Base-by-base conservation (phyloP, 1,139 yeast species). In the Saccharomyces uvarum region DNA sequence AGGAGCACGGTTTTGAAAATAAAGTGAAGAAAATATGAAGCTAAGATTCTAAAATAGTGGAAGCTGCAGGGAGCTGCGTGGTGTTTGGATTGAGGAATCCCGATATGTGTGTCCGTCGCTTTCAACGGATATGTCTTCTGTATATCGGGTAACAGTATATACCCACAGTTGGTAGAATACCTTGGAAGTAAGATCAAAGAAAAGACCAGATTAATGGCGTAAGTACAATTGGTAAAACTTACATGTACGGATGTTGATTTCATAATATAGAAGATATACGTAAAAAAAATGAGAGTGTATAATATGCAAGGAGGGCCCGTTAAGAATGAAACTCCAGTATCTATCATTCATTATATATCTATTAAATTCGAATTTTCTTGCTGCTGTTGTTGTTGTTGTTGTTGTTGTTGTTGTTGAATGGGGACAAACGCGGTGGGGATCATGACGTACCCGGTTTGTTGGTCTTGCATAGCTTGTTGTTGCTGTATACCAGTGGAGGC, bases 401-500 rank as follows among this genome's bases (percentile, higher is more conserved):
- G 57, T 32, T 55, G 57, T 29, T 41, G 49, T 32, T 48, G 57
- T 46, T 48, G 53, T 24, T 53, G 16, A 11, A 38, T 38, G 13
- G 44, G 44, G 6, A 38, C 24, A 19, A 38, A 38, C 44, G 44
- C 26, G 19, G 44, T 38, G 26, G 44, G 44, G 13, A 38, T 24
- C 26, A 38, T 38, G 24, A 38, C 44, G 14, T 38, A 38, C 24
- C 44, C 44, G 8, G 44, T 38, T 4, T 38, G 44, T 26, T 56
- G 51, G 11, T 54, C 58, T 46, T 52, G 50, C 14, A 47, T 52
- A 21, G 46, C 27, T 41, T 55, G 62, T 51, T 52, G 61, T 28
- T 53, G 57, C 33, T 52, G 60, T 32, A 24, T 24, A 19, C 54
- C 51, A 51, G 42, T 51, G 53, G 29, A 48, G 54, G 32, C 41